Percentiles rank a stretch among this genome's conserved stretches.
Evolutionary conservation across 2,329 filamentous ascomycete genomes (phyloP).

Genomic region (Colletotrichum liriopes): DNA sequence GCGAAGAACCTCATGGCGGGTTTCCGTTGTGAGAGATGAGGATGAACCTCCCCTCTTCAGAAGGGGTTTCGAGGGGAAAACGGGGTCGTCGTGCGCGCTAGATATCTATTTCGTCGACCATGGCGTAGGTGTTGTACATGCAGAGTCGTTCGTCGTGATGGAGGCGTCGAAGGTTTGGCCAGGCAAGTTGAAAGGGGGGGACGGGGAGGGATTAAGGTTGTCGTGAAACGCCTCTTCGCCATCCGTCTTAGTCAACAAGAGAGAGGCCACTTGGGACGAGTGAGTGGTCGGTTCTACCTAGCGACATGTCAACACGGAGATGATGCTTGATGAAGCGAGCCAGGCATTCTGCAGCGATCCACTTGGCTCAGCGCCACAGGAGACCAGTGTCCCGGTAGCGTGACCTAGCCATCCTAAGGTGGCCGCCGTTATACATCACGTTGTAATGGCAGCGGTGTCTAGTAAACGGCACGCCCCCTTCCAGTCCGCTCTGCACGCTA

Average conservation of each 20-base stretch:
- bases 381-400: slow-evolving; percentile 31
- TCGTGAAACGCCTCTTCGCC: slow-evolving; percentile 31
- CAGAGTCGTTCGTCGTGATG: slow-evolving; percentile 24
- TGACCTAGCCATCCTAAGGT: background rate
- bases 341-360: slow-evolving; percentile 25
- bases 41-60: slow-evolving; percentile 21
- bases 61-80: background rate
- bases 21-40: slow-evolving; percentile 4
- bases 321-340: slow-evolving; percentile 35
- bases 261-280: slow-evolving; percentile 26
- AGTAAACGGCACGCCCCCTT: slow-evolving; percentile 1
- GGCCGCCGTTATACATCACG: slow-evolving; percentile 18
- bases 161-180: slow-evolving; percentile 25
- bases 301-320: slow-evolving; percentile 39
- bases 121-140: slow-evolving; percentile 26
- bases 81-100: slow-evolving; percentile 20
- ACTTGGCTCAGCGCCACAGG: slow-evolving; percentile 37
- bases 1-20: slow-evolving; percentile 34
- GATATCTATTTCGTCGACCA: slow-evolving; percentile 36
- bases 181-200: background rate
- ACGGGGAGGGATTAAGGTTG: slow-evolving; percentile 36
- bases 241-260: slow-evolving; percentile 32
- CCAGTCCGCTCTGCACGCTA: background rate
- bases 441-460: slow-evolving; percentile 18
- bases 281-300: slow-evolving; percentile 19